A percentile compares a stretch with the other conserved stretches of the same genome.
These are phyloP conservation scores for Pseudozyma sp. DNA, from an alignment of 1,284 basidiomycete genomes.

Conservation along the genomic window DNA sequence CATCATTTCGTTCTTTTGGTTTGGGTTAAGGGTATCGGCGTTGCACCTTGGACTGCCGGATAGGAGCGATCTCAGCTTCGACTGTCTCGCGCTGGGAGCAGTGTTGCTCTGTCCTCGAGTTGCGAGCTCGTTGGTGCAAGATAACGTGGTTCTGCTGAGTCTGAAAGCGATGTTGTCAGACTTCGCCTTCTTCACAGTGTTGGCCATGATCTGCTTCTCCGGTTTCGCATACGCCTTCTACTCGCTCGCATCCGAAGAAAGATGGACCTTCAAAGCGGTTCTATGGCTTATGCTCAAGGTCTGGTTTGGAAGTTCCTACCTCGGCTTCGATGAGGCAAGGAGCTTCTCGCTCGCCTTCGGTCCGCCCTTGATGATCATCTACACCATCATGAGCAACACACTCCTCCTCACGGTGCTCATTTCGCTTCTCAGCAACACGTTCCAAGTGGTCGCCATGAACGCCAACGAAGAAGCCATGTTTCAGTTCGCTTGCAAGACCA, in stretches of 20 bases:
- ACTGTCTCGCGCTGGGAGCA: slow-evolving; percentile 67
- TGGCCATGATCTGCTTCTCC: slow-evolving; percentile 77
- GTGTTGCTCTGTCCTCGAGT: slow-evolving; percentile 68
- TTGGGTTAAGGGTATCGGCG: slow-evolving; percentile 65
- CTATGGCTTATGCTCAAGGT: slow-evolving; percentile 90
- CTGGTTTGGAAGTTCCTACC: slow-evolving; percentile 71
- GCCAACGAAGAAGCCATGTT: slow-evolving; percentile 94
- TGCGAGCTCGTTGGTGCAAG: slow-evolving; percentile 69
- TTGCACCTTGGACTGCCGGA: slow-evolving; percentile 54
- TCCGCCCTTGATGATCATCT: slow-evolving; percentile 80
- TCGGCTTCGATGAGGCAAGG: slow-evolving; percentile 54
- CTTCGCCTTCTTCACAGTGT: slow-evolving; percentile 76
- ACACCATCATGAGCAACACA: slow-evolving; percentile 74
- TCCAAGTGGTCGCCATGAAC: slow-evolving; percentile 89
- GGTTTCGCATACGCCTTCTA: slow-evolving; percentile 91
- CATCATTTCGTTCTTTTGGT: slow-evolving; percentile 66
- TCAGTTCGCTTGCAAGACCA: slow-evolving; percentile 76
- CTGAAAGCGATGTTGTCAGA: slow-evolving; percentile 78
- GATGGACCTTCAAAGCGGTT: slow-evolving; percentile 73
- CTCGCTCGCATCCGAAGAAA: slow-evolving; percentile 74
- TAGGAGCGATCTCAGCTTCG: slow-evolving; percentile 65
- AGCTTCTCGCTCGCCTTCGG: slow-evolving; percentile 84
- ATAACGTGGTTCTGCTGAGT: slow-evolving; percentile 70
- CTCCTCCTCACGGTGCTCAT: slow-evolving; percentile 76
- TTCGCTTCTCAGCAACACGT: slow-evolving; percentile 91